phyloP scores from a whole-genome alignment of 2,329 filamentous ascomycete species.

The Cladophialophora bantiana region DNA sequence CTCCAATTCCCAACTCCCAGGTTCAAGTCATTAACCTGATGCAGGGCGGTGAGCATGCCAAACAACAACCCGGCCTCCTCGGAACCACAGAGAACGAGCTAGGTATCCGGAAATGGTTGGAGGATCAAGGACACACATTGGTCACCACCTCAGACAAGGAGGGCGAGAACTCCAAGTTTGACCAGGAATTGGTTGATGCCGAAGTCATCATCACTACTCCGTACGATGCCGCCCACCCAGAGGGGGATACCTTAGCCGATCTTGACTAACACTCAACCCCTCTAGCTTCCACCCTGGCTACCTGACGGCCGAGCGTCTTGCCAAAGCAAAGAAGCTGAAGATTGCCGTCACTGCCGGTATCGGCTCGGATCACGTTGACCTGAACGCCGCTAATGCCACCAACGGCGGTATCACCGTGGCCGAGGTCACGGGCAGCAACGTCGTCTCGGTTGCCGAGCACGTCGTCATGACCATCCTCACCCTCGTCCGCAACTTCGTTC shows the following conservation, averaged over 20 bases:
- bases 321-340: slow-evolving; percentile 99
- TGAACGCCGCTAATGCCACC: slow-evolving; percentile 96
- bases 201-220: slow-evolving; percentile 99
- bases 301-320: slow-evolving; percentile 92
- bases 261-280: slow-evolving; percentile 21
- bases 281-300: slow-evolving; percentile 95
- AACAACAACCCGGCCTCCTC: slow-evolving; percentile 85
- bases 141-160: slow-evolving; percentile 99
- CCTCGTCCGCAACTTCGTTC: slow-evolving; percentile 97
- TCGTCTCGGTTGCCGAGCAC: slow-evolving; percentile 98
- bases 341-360: slow-evolving; percentile 96
- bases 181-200: slow-evolving; percentile 93
- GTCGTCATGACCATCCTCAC: slow-evolving; percentile 98
- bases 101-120: slow-evolving; percentile 94
- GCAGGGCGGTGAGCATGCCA: slow-evolving; percentile 80
- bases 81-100: slow-evolving; percentile 99
- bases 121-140: slow-evolving; percentile 94
- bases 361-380: slow-evolving; percentile 96
- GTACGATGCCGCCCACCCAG: slow-evolving; percentile 57
- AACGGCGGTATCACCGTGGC: slow-evolving; percentile 97
- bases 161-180: slow-evolving; percentile 88
- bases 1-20: neutral
- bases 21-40: slow-evolving; percentile 16
- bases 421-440: slow-evolving; percentile 97
- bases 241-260: neutral